Percentiles rank a stretch among this genome's conserved stretches.
These are phyloP conservation scores for Serendipita indica DNA, from an alignment of 768 basidiomycete species.

Conservation along the genomic window DNA sequence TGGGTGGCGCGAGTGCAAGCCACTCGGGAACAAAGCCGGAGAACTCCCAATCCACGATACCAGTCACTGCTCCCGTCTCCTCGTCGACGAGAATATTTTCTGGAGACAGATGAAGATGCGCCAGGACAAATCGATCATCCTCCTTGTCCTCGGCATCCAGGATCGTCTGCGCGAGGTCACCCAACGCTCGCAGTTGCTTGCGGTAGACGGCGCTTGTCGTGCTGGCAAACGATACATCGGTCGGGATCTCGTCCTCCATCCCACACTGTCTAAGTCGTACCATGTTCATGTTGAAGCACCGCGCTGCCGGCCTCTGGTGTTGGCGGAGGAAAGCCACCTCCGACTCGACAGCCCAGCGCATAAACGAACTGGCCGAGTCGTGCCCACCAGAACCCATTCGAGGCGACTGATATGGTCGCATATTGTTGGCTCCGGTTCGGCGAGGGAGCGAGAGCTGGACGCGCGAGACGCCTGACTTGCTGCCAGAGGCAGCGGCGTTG, in stretches of 20 bases:
- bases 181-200: slow-evolving; percentile 6
- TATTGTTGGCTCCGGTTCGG: neutral
- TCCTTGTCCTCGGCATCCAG: neutral
- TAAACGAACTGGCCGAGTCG: neutral
- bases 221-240: neutral
- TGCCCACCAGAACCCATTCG: neutral
- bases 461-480: neutral
- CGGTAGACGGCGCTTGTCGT: neutral
- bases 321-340: slow-evolving; percentile 5
- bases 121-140: neutral
- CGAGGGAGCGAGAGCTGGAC: neutral
- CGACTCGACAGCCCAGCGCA: neutral
- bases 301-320: slow-evolving; percentile 1
- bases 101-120: neutral
- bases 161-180: neutral
- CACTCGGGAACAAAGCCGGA: slow-evolving; percentile 4
- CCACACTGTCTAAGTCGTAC: slow-evolving; percentile 5
- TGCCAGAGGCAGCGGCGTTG: neutral
- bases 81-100: slow-evolving; percentile 1
- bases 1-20: neutral
- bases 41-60: slow-evolving; percentile 10
- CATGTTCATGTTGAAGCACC: slow-evolving; percentile 9
- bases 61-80: neutral
- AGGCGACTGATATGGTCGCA: neutral
- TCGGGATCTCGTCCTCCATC: neutral